These are phyloP conservation scores for Sedum album DNA, from an alignment of 164 flowering plant genomes.

Conservation along the genomic window DNA sequence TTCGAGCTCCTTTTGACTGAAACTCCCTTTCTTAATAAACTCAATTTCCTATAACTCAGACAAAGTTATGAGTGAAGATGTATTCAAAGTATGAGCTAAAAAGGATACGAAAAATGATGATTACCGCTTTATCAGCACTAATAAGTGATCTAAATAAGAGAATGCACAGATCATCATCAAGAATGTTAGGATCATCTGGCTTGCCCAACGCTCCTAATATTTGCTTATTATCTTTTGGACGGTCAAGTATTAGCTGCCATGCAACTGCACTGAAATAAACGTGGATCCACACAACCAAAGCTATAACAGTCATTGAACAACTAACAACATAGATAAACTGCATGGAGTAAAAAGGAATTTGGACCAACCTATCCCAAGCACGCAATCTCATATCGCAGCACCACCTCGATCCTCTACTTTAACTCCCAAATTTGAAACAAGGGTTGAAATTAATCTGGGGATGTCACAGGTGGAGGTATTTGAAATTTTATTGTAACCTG, in stretches of 20 bases:
- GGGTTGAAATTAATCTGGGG: conserved; percentile 55
- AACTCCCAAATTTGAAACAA: conserved; percentile 66
- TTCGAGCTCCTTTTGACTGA: conserved; percentile 66
- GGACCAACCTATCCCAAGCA: conserved; percentile 79
- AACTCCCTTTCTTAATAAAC: conserved; percentile 76
- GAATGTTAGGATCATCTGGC: conserved; percentile 16
- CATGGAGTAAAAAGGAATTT: not conserved
- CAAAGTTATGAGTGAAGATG: too few relatives aligned
- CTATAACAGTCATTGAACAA: not conserved
- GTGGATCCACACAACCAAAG: not conserved
- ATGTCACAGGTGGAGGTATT: conserved; percentile 66
- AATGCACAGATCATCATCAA: conserved; percentile 48
- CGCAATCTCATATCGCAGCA: conserved; percentile 75
- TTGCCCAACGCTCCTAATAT: conserved; percentile 15
- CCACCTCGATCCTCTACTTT: conserved; percentile 46
- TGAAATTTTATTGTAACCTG: conserved; percentile 78
- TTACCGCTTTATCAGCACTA: conserved; percentile 61
- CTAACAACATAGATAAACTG: not conserved
- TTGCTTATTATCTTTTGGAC: conserved; percentile 30
- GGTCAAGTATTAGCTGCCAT: too few relatives aligned
- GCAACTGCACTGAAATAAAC: conserved; percentile 59
- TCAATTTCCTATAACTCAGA: conserved; percentile 68
- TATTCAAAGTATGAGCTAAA: not conserved
- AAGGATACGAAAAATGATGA: conserved; percentile 8
- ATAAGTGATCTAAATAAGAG: conserved; percentile 69